These are phyloP conservation scores for Pisolithus marmoratus DNA, from an alignment of 768 basidiomycete species.

Conservation along the genomic window DNA sequence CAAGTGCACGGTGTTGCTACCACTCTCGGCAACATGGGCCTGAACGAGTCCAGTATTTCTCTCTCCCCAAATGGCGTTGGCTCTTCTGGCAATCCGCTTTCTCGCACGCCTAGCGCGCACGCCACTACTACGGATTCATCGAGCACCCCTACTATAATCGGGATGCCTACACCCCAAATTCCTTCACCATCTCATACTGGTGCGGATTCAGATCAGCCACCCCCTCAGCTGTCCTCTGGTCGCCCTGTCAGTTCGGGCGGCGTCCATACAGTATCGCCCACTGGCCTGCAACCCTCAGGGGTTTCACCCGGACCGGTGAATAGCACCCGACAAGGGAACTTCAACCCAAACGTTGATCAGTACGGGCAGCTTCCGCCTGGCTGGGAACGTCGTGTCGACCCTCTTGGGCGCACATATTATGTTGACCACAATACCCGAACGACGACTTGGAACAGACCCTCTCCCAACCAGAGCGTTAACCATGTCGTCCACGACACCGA, in stretches of 20 bases:
- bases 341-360: conserved; percentile 94
- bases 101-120: conserved; percentile 65
- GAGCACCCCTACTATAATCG: conserved; percentile 30
- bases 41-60: conserved; percentile 55
- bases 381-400: conserved; percentile 97
- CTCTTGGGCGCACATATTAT: conserved; percentile 93
- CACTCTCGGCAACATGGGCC: conserved; percentile 55
- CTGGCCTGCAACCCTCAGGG: conserved; percentile 16
- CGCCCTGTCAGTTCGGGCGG: conserved; percentile 35
- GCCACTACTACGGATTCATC: conserved; percentile 45
- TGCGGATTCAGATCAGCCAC: conserved; percentile 24
- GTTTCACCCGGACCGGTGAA: conserved; percentile 38
- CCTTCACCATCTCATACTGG: conserved; percentile 20
- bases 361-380: conserved; percentile 84
- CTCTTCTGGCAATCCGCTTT: conserved; percentile 39
- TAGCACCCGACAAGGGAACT: conserved; percentile 64
- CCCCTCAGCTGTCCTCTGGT: conserved; percentile 19
- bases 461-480: conserved; percentile 69
- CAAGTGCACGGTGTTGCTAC: conserved; percentile 55
- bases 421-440: conserved; percentile 98
- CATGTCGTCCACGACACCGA: conserved; percentile 64
- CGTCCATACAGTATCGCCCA: conserved; percentile 11
- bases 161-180: conserved; percentile 34
- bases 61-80: conserved; percentile 43
- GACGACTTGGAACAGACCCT: conserved; percentile 96